Percentiles rank a stretch among this genome's conserved stretches.
Conservation (phyloP, 768 basidiomycete genomes). For the Rickenella mellea region DNA sequence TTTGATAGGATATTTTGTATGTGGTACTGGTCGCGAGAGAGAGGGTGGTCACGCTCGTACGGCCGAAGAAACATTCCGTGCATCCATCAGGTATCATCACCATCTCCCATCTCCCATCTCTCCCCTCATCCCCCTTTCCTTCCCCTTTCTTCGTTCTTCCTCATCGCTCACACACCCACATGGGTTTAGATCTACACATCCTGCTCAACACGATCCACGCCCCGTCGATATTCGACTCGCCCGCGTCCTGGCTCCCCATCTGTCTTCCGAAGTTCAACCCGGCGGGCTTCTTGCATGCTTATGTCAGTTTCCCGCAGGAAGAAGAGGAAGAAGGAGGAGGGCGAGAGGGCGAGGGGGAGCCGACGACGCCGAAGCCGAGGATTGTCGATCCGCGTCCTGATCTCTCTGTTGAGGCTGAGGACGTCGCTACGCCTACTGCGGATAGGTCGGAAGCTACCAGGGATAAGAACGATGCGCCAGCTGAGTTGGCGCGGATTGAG, state of each 20-base stretch:
- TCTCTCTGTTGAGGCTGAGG: not conserved
- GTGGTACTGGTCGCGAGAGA: constrained; percentile 75
- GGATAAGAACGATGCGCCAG: no score
- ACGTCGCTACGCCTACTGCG: no score
- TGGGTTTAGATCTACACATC: constrained; percentile 70
- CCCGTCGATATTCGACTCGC: constrained; percentile 66
- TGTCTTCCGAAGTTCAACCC: constrained; percentile 94
- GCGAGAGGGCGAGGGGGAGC: no score
- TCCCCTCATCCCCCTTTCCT: constrained; percentile 1
- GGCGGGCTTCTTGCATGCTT: constrained; percentile 83
- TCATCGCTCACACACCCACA: not conserved
- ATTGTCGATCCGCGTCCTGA: not conserved
- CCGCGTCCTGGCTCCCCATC: constrained; percentile 90
- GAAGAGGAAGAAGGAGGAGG: constrained; percentile 15
- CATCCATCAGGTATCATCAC: constrained; percentile 84
- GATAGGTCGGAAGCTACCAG: no score
- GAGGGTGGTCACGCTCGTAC: constrained; percentile 74
- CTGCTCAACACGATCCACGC: constrained; percentile 85
- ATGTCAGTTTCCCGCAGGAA: constrained; percentile 51
- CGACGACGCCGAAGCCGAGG: not conserved
- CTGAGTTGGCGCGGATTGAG: no score
- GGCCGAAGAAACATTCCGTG: constrained; percentile 90
- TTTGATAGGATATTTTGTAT: constrained; percentile 75
- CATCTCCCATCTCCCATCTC: no score
- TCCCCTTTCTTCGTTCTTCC: constrained; percentile 1